Evolutionary conservation across 2,329 filamentous ascomycete species (phyloP).

Genomic region (Talaromyces sp.): DNA sequence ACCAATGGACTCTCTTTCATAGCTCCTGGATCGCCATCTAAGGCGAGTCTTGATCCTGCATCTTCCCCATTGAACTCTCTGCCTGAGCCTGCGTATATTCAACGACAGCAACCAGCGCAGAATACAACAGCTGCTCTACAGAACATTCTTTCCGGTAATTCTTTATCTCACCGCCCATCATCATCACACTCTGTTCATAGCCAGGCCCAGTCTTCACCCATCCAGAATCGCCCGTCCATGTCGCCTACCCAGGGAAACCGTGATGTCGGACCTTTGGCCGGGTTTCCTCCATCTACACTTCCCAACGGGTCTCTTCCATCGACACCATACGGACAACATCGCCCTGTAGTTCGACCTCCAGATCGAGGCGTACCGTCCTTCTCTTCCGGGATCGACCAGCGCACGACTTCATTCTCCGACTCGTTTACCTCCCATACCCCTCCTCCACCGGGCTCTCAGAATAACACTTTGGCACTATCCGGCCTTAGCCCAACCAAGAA

Average conservation of each 20-base stretch:
- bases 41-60: conserved; percentile 27
- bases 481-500: conserved; percentile 48
- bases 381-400: conserved; percentile 30
- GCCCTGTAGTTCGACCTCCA: conserved; percentile 28
- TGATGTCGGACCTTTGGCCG: conserved; percentile 46
- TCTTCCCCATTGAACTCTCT: conserved; percentile 25
- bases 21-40: conserved; percentile 32
- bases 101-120: conserved; percentile 27
- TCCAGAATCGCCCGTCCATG: conserved; percentile 46
- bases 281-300: conserved; percentile 32
- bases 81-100: conserved; percentile 15
- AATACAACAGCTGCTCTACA: conserved; percentile 27
- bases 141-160: conserved; percentile 15
- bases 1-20: conserved; percentile 25
- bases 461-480: conserved; percentile 35
- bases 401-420: conserved; percentile 30
- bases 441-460: conserved; percentile 36
- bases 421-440: conserved; percentile 27
- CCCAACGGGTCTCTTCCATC: conserved; percentile 31
- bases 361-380: conserved; percentile 25
- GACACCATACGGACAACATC: conserved; percentile 33
- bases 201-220: conserved; percentile 35
- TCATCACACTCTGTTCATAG: conserved; percentile 40
- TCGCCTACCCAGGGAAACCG: conserved; percentile 50
- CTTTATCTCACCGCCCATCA: conserved; percentile 34